Evolutionary conservation across 495 filamentous ascomycete species (phyloP).

Genomic region (Penicillium ucsense): DNA sequence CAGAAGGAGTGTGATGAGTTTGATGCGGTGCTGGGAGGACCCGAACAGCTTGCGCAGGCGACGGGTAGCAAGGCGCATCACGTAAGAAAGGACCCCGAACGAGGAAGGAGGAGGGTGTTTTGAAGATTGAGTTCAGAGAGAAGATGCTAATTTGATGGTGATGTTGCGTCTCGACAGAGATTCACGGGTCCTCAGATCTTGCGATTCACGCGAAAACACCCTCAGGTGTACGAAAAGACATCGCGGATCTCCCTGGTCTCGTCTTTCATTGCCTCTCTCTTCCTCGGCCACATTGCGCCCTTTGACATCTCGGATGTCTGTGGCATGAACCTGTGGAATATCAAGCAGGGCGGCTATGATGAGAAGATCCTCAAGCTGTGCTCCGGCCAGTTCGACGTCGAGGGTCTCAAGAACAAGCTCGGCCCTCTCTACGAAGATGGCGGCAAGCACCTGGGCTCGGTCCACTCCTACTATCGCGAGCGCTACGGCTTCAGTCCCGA

Average conservation of each 20-base stretch:
- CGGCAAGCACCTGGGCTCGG: conserved; percentile 62
- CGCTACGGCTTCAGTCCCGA: conserved; percentile 68
- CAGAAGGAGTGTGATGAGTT: conserved; percentile 85
- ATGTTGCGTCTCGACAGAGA: conserved; percentile 41
- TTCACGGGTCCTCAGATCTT: conserved; percentile 98
- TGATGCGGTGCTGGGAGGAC: conserved; percentile 57
- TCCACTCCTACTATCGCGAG: conserved; percentile 65
- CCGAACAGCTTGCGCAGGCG: conserved; percentile 57
- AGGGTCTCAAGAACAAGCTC: conserved; percentile 66
- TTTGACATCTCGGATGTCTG: conserved; percentile 93
- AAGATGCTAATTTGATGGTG: too few species aligned
- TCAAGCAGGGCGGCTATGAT: conserved; percentile 61
- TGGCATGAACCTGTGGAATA: conserved; percentile 96
- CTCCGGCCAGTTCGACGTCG: conserved; percentile 57
- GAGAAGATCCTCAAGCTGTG: conserved; percentile 64
- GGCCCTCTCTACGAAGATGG: conserved; percentile 73
- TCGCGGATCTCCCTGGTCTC: conserved; percentile 86
- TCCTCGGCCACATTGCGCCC: conserved; percentile 76
- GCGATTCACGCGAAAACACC: conserved; percentile 68
- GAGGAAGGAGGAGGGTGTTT: not conserved
- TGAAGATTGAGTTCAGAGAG: not conserved
- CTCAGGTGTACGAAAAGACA: conserved; percentile 70
- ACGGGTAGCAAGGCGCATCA: conserved; percentile 94
- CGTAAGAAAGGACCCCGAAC: conserved; percentile 39
- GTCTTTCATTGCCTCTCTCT: conserved; percentile 86